Conservation (phyloP, 768 basidiomycete species). For the Rossbeevera mucosa region DNA sequence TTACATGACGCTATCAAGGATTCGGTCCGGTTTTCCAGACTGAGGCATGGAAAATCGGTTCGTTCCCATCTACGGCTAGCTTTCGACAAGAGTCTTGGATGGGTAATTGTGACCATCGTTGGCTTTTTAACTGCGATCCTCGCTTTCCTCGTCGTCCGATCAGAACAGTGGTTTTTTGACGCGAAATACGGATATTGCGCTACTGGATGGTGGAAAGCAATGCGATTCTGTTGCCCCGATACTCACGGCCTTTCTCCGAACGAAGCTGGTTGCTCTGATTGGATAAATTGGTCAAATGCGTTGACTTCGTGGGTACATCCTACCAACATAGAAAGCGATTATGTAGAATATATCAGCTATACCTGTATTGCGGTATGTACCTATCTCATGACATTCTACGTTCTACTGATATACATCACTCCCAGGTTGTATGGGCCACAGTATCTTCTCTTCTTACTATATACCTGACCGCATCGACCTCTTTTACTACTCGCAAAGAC, state of each 20-base stretch:
- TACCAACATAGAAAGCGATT: conserved; percentile 27
- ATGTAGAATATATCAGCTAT: conserved; percentile 68
- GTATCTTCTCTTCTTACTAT: conserved; percentile 79
- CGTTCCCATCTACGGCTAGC: conserved; percentile 59
- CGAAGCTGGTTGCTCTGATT: conserved; percentile 53
- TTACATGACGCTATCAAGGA: conserved; percentile 95
- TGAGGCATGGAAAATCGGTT: conserved; percentile 65
- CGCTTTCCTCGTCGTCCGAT: conserved; percentile 81
- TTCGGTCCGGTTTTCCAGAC: conserved; percentile 70
- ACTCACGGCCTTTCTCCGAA: conserved; percentile 9
- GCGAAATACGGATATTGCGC: conserved; percentile 87
- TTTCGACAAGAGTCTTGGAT: conserved; percentile 77
- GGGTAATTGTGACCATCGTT: conserved; percentile 86
- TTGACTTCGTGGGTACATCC: conserved; percentile 34
- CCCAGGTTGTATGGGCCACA: conserved; percentile 67
- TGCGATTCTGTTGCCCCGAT: conserved; percentile 75
- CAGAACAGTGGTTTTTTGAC: conserved; percentile 89
- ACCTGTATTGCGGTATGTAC: conserved; percentile 69
- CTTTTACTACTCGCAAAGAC: conserved; percentile 86
- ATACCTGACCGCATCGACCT: conserved; percentile 81
- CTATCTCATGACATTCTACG: neutral
- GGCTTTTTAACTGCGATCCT: conserved; percentile 81
- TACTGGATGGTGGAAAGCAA: conserved; percentile 64
- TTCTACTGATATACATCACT: neutral
- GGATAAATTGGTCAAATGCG: conserved; percentile 71